phyloP scores from a whole-genome alignment of 495 filamentous ascomycete genomes.

The Neurospora tetraspora region DNA sequence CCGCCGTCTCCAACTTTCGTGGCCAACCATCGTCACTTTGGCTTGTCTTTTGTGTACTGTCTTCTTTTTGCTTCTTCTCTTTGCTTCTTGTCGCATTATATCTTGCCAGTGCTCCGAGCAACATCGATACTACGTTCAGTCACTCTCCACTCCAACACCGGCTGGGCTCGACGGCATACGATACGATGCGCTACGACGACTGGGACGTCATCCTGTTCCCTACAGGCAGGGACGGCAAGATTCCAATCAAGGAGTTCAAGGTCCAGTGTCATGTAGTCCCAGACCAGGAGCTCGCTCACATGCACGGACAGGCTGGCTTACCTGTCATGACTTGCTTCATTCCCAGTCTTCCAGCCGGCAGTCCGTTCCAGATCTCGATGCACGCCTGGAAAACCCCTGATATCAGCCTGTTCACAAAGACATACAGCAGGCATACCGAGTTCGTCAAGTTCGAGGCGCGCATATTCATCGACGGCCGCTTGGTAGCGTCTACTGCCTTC shows the following conservation, averaged over 20 bases:
- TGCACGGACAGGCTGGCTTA: conserved; percentile 35
- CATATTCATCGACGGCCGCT: conserved; percentile 59
- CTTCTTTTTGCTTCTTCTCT: background rate
- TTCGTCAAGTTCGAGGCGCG: conserved; percentile 56
- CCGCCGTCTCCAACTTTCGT: background rate
- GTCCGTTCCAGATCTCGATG: conserved; percentile 65
- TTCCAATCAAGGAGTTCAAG: conserved; percentile 79
- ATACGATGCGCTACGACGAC: conserved; percentile 68
- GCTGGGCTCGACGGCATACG: background rate
- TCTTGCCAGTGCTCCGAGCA: conserved; percentile 6
- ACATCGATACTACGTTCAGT: background rate
- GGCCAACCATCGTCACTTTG: background rate
- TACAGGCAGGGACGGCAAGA: conserved; percentile 29
- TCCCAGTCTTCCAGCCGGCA: conserved; percentile 50
- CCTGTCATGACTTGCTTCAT: conserved; percentile 73
- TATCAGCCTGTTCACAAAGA: conserved; percentile 49
- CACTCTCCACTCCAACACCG: background rate
- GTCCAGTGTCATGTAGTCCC: conserved; percentile 69
- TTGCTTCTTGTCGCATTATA: background rate
- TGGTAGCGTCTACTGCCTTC: conserved; percentile 51
- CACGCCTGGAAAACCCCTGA: conserved; percentile 69
- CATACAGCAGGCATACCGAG: conserved; percentile 51
- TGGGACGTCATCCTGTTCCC: conserved; percentile 86
- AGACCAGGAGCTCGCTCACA: conserved; percentile 43
- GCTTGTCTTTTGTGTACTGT: background rate